These are phyloP conservation scores for Komagataella kurtzmanii DNA, from an alignment of 805 yeast genomes.

Conservation along the genomic window DNA sequence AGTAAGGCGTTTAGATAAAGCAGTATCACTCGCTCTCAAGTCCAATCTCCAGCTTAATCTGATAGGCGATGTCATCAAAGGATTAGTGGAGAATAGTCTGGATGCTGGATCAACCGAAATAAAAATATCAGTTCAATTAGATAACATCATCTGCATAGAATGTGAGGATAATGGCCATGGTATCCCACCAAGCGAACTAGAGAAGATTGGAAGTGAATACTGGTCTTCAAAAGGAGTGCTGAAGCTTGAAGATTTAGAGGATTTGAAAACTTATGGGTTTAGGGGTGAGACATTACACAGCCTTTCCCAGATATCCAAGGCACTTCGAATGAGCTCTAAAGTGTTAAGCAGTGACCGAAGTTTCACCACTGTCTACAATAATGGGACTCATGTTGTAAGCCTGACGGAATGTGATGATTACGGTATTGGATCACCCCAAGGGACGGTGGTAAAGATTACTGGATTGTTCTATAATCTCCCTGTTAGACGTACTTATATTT, in stretches of 20 bases:
- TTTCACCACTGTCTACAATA: constrained; percentile 10
- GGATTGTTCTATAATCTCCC: constrained; percentile 26
- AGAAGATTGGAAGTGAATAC: constrained; percentile 22
- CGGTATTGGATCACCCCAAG: constrained; percentile 9
- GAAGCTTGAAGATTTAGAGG: constrained; percentile 20
- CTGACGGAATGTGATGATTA: background rate
- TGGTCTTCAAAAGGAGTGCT: background rate
- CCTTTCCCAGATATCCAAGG: constrained; percentile 29
- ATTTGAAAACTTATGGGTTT: constrained; percentile 42
- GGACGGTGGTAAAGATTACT: constrained; percentile 23
- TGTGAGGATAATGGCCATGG: constrained; percentile 70
- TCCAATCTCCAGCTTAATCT: background rate
- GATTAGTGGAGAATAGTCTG: constrained; percentile 38
- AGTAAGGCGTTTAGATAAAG: background rate
- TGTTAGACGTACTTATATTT: constrained; percentile 1
- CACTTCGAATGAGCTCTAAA: constrained; percentile 35
- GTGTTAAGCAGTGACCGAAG: constrained; percentile 13
- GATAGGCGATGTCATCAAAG: constrained; percentile 28
- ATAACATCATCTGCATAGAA: constrained; percentile 18
- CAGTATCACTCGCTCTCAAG: background rate
- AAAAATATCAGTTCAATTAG: constrained; percentile 9
- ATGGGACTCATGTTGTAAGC: constrained; percentile 6
- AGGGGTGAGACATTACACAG: constrained; percentile 61
- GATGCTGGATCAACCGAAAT: constrained; percentile 37
- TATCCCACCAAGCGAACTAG: constrained; percentile 33